Conservation (phyloP, 2,329 filamentous ascomycete species). For the Alternaria novae-zelandiae region DNA sequence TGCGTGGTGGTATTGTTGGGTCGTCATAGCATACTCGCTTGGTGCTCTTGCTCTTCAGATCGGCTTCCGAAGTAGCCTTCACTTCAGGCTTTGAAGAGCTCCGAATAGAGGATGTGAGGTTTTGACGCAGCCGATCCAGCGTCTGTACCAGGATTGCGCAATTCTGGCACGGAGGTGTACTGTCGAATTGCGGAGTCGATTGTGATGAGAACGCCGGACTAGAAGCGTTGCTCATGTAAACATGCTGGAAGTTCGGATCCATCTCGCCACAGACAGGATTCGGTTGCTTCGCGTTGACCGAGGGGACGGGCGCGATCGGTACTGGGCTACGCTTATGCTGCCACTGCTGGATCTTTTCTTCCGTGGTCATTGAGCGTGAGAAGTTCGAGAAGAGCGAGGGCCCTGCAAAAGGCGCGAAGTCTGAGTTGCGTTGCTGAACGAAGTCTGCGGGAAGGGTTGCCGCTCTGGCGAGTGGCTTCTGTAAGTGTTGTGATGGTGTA, state of each 20-base stretch:
- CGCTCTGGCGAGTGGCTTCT: conserved; percentile 26
- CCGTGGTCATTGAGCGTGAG: conserved; percentile 32
- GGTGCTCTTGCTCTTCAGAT: background rate
- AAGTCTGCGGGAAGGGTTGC: conserved; percentile 27
- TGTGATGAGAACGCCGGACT: background rate
- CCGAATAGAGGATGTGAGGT: conserved; percentile 5
- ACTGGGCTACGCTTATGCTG: conserved; percentile 3
- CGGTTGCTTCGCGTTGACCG: background rate
- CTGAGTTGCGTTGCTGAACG: conserved; percentile 4
- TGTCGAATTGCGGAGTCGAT: background rate
- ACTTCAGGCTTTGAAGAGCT: background rate
- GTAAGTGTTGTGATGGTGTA: conserved; percentile 12
- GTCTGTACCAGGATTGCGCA: conserved; percentile 34
- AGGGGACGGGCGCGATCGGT: background rate
- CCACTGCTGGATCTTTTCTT: conserved; percentile 30
- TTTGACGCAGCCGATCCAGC: conserved; percentile 30
- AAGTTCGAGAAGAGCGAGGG: conserved; percentile 32
- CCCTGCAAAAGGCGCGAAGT: conserved; percentile 26
- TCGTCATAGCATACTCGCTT: background rate
- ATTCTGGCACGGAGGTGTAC: conserved; percentile 23
- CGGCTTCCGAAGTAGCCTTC: background rate
- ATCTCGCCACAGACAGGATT: conserved; percentile 28
- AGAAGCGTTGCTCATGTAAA: conserved; percentile 18
- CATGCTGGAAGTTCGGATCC: conserved; percentile 15
- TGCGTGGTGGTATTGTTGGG: background rate